Conservation (phyloP, 2,329 filamentous ascomycete species). For the Arthroderma sp. region DNA sequence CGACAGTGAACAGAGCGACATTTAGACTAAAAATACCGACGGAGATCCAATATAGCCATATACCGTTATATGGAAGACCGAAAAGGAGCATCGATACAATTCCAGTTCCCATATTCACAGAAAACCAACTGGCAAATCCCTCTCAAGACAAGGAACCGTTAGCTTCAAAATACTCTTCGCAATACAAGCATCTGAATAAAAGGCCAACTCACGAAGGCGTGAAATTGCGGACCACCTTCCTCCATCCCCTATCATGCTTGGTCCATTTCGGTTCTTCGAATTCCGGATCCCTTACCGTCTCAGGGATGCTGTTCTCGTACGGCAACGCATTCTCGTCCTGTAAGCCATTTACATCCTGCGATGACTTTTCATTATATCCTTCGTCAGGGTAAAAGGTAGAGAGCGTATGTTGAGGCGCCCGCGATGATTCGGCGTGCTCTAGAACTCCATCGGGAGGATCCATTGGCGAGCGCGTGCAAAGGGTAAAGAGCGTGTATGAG, state of each 20-base stretch:
- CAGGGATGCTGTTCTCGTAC: too few relatives aligned
- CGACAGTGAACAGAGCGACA: slow-evolving; percentile 21
- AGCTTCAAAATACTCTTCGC: neutral
- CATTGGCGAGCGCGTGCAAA: too few relatives aligned
- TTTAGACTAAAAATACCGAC: slow-evolving; percentile 25
- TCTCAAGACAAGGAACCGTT: neutral
- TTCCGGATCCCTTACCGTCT: slow-evolving; percentile 1
- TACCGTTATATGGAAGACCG: slow-evolving; percentile 25
- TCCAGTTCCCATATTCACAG: slow-evolving; percentile 30
- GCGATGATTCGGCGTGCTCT: too few relatives aligned
- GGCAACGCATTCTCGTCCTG: too few relatives aligned
- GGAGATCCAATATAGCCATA: slow-evolving; percentile 28
- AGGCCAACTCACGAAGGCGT: slow-evolving; percentile 14
- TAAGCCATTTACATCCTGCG: too few relatives aligned
- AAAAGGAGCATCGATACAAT: slow-evolving; percentile 28
- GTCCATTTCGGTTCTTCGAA: slow-evolving; percentile 3
- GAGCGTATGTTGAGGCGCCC: too few relatives aligned
- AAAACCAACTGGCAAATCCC: slow-evolving; percentile 24
- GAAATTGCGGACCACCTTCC: slow-evolving; percentile 15
- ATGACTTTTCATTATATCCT: too few relatives aligned
- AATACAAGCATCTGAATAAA: neutral
- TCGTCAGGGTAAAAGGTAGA: too few relatives aligned
- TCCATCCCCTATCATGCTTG: slow-evolving; percentile 12
- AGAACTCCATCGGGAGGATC: too few relatives aligned
- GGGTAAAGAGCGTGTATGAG: too few relatives aligned